A percentile compares a stretch with the other conserved stretches of the same genome.
Evolutionary conservation across 345 rosid species (phyloP).

Genomic region (Euphorbia pulcherrima): DNA sequence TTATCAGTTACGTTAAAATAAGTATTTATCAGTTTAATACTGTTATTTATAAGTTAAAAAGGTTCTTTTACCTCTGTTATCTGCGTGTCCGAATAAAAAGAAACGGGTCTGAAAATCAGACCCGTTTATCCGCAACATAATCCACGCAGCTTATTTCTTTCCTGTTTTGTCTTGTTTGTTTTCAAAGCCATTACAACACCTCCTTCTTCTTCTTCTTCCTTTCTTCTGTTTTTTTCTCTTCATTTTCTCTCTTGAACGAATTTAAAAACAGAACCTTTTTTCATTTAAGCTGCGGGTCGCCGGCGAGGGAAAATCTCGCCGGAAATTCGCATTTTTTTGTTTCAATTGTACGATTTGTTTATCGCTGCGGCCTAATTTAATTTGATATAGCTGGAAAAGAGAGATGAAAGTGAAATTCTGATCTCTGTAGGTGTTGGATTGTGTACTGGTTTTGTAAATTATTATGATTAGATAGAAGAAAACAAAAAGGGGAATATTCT

Average conservation of each 20-base stretch:
- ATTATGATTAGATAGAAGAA: constrained; percentile 38
- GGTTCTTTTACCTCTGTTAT: no score
- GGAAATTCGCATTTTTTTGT: constrained; percentile 25
- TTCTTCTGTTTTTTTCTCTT: constrained; percentile 10
- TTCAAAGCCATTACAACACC: constrained; percentile 22
- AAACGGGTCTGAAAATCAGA: constrained; percentile 18
- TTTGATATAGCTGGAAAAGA: constrained; percentile 11
- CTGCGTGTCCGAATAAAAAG: constrained; percentile 14
- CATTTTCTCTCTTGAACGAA: constrained; percentile 4
- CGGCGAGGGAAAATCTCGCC: constrained; percentile 48
- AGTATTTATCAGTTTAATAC: no score
- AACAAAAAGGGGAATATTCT: constrained; percentile 28
- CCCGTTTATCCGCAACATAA: constrained; percentile 11
- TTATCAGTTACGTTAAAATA: no score
- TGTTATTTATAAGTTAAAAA: no score
- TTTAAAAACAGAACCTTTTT: not conserved
- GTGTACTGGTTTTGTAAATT: not conserved
- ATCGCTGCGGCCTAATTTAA: not conserved
- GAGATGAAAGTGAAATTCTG: constrained; percentile 10
- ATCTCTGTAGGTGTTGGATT: not conserved
- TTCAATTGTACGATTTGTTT: not conserved
- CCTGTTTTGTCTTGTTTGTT: constrained; percentile 29
- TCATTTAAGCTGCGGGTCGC: constrained; percentile 15
- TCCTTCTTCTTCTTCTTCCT: constrained; percentile 10
- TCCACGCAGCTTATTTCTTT: constrained; percentile 31